Percentiles rank a stretch among this genome's conserved stretches.
Evolutionary conservation across 257 asterid species (phyloP).

Genomic region (Leonotis leonurus): DNA sequence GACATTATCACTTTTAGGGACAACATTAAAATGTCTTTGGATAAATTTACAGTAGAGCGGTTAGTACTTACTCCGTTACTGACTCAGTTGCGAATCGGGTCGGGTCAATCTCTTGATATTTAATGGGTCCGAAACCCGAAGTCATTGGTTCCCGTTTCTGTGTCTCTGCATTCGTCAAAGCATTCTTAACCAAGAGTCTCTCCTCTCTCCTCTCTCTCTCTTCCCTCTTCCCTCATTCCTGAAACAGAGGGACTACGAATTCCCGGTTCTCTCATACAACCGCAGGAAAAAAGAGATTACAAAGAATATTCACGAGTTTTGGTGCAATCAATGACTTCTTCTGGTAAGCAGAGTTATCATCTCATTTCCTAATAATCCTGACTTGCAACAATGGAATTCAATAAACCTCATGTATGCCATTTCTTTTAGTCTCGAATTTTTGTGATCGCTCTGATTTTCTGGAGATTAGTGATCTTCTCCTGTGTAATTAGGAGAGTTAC

Average conservation of each 20-base stretch:
- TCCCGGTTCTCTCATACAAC: background rate
- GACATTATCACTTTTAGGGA: too few relatives aligned
- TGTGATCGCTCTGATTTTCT: background rate
- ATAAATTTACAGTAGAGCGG: background rate
- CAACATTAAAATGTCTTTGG: too few relatives aligned
- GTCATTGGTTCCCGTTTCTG: background rate
- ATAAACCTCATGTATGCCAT: background rate
- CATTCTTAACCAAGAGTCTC: slow-evolving; percentile 6
- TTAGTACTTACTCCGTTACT: background rate
- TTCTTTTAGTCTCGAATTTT: slow-evolving; percentile 5
- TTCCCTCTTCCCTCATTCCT: background rate
- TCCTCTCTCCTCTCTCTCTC: background rate
- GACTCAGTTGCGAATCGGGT: background rate
- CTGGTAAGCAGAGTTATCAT: slow-evolving; percentile 23
- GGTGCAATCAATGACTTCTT: slow-evolving; percentile 41
- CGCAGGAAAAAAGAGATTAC: background rate
- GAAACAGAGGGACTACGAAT: slow-evolving; percentile 3
- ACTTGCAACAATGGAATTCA: background rate
- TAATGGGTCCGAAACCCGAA: background rate
- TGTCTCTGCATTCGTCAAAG: background rate
- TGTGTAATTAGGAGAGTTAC: background rate
- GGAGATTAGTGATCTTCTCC: background rate
- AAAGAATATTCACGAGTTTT: background rate
- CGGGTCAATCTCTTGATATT: background rate
- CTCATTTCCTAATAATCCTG: background rate